A percentile compares a stretch with the other conserved stretches of the same genome.
These are phyloP conservation scores for Boletus vinaceobasis DNA, from an alignment of 768 basidiomycete species.

Conservation along the genomic window DNA sequence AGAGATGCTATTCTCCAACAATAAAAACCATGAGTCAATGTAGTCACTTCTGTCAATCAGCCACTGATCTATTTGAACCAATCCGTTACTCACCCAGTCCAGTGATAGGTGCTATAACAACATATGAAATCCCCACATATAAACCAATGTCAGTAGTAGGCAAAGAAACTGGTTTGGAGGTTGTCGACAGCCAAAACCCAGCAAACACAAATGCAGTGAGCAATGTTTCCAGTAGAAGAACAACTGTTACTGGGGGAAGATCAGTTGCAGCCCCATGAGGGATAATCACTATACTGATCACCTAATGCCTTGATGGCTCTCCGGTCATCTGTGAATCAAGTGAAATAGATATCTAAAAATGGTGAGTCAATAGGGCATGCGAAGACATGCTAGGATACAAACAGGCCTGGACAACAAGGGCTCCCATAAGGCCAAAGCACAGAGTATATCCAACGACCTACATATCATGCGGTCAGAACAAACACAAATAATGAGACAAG, in stretches of 20 bases:
- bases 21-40: conserved; percentile 18
- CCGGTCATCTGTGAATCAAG: conserved; percentile 13
- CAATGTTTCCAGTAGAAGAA: conserved; percentile 17
- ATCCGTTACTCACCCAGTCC: conserved; percentile 17
- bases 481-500: not conserved
- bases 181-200: conserved; percentile 8
- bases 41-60: conserved; percentile 9
- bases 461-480: not conserved
- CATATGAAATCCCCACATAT: not conserved
- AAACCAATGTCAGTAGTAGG: too few relatives aligned
- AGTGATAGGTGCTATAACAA: not conserved
- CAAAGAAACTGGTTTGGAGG: not conserved
- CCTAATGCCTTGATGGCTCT: conserved; percentile 14
- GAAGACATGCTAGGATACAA: not conserved
- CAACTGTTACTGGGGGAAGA: not conserved
- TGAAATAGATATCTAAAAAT: conserved; percentile 18
- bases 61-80: not conserved
- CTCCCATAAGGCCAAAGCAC: conserved; percentile 13
- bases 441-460: conserved; percentile 18
- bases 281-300: not conserved
- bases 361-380: not conserved
- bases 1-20: conserved; percentile 23
- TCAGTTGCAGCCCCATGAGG: not conserved
- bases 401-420: conserved; percentile 16
- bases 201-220: conserved; percentile 11